Evolutionary conservation across 768 basidiomycete species (phyloP), one percentile per base, ranked within the genome.

Genomic region (Tricholoma sp.): DNA sequence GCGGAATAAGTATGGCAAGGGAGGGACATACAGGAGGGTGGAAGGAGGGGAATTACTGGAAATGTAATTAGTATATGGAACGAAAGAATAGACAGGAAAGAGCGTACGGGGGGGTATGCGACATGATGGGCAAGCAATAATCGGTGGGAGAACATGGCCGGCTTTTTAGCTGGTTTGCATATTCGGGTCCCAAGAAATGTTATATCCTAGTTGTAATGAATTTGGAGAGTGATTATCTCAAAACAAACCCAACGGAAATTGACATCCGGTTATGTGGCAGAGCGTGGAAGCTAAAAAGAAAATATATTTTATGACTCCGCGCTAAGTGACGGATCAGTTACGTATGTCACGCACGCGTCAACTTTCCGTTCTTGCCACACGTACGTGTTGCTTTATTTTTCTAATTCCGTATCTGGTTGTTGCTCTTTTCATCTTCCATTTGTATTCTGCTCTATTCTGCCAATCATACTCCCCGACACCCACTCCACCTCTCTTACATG

Each of bases 181-280:
- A 55, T 55, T 55, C 54, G 54, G 54, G 45, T 55, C 54, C 54
- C 42, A 55, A 48, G 48, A 24, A 24, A 53, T 53, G 44, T 41
- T 53, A 47, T 47, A 24, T 5, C 24, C 24, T 29, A 12, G 28
- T 31, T 15, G 13, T 28, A 41, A 37, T 44, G 52, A 32, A 53
- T 53, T 53, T 28, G 39, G 39, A 53, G 52, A 53, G 44, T 53
- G 52, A 53, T 49, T 49, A 49, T 49, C 47, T 49, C 47, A 49
- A 49, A 49, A 49, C 47, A 49, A 49, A 18, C 24, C 29, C 24
- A 49, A 49, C 47, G 29, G 29, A 49, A 49, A 49, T 49, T 49
- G 47, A 49, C 47, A 49, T 32, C 47, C 47, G 47, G 24, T 32
- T 49, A 49, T 49, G 47, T 49, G 44, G 44, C 41, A 41, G 37